Conservation (phyloP, 805 yeast genomes). For the Starmerella vitae region DNA sequence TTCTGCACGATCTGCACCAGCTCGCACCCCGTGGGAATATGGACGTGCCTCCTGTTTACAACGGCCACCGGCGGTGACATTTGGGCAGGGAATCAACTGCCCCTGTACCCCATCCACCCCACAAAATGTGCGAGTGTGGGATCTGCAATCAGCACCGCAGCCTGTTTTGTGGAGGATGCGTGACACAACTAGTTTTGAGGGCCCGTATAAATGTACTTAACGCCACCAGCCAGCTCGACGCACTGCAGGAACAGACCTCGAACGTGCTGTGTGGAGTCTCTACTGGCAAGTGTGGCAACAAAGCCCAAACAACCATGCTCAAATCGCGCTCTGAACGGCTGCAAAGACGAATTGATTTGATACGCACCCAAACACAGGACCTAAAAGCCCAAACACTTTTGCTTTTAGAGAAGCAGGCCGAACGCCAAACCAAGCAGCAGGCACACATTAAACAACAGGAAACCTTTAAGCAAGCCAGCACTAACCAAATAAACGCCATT, state of each 20-base stretch:
- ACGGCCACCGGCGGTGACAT: constrained; percentile 19
- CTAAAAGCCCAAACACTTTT: constrained; percentile 12
- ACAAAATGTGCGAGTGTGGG: constrained; percentile 16
- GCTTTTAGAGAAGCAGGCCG: constrained; percentile 1
- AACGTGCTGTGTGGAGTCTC: constrained; percentile 9
- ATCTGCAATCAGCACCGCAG: constrained; percentile 19
- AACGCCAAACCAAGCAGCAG: background rate
- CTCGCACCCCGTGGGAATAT: constrained; percentile 12
- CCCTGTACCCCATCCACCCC: background rate
- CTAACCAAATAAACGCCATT: background rate
- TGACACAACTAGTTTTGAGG: constrained; percentile 15
- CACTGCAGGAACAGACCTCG: constrained; percentile 11
- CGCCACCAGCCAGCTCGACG: constrained; percentile 15
- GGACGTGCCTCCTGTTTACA: constrained; percentile 4
- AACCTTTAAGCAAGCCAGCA: background rate
- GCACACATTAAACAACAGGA: background rate
- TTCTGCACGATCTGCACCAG: constrained; percentile 11
- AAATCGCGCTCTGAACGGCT: constrained; percentile 16
- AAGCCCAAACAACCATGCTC: constrained; percentile 15
- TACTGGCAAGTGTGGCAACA: constrained; percentile 4
- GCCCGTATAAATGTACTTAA: constrained; percentile 21
- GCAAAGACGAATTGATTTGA: constrained; percentile 12
- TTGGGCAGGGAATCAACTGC: background rate
- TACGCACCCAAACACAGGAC: constrained; percentile 11
- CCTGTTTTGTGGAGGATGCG: constrained; percentile 22